Evolutionary conservation across 768 basidiomycete genomes (phyloP), one percentile per base, ranked within the genome.

Genomic region (Erythrobasidium yunnanense): DNA sequence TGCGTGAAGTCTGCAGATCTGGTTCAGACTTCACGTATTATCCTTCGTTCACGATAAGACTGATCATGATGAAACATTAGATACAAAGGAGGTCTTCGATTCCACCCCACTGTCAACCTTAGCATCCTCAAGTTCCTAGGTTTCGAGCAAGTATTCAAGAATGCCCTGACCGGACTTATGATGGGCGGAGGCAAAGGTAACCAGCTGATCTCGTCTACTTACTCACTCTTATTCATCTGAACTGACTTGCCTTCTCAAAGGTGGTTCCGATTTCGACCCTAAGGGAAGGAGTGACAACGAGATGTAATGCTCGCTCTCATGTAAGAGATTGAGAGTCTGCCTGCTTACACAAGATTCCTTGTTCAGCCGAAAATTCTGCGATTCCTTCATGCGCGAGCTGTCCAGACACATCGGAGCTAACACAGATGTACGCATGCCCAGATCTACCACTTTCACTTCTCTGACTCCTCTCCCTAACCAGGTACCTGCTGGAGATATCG

Each of bases 121-220:
- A 85, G 84, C 71, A 86, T 87, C 78, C 81, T 87, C 76, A 87
- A 87, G 75, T 87, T 87, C 83, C 81, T 87, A 70, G 86, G 85
- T 49, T 85, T 86, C 77, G 86, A 87, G 77, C 86, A 87, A 76
- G 83, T 81, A 68, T 58, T 69, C 46, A 56, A 55, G 52, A 68
- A 87, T 77, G 86, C 86, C 35, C 80, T 87, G 27, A 87, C 86
- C 15, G 85, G 85, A 32, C 78, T 86, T 60, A 82, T 78, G 77
- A 87, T 87, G 84, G 86, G 86, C 70, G 85, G 85, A 70, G 85
- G 84, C 67, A 87, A 87, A 79, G n/a, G n/a, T n/a, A n/a, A n/a
- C n/a, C n/a, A n/a, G n/a, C n/a, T n/a, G n/a, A n/a, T n/a, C n/a
- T n/a, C n/a, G n/a, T n/a, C n/a, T n/a, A n/a, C n/a, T n/a, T n/a